A percentile compares a stretch with the other conserved stretches of the same genome.
Evolutionary conservation across 2,329 filamentous ascomycete genomes (phyloP).

Genomic region (Colletotrichum sidae): DNA sequence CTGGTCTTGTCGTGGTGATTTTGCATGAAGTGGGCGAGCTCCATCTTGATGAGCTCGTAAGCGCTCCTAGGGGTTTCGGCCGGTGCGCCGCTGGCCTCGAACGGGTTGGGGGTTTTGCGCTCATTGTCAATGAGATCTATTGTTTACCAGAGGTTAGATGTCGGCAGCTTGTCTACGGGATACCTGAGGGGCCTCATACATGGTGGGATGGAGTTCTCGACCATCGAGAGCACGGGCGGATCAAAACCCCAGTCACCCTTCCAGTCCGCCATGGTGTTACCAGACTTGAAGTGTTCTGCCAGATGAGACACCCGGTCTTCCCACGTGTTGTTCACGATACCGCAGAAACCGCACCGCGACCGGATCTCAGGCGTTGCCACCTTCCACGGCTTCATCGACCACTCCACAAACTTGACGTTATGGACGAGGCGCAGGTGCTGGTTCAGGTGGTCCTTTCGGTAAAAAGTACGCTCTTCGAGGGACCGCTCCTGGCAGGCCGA

Average conservation of each 20-base stretch:
- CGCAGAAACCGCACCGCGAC: slow-evolving; percentile 75
- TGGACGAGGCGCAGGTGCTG: slow-evolving; percentile 74
- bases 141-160: slow-evolving; percentile 50
- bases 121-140: slow-evolving; percentile 74
- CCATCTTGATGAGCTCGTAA: slow-evolving; percentile 71
- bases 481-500: slow-evolving; percentile 75
- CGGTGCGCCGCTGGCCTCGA: slow-evolving; percentile 57
- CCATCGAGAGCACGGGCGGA: slow-evolving; percentile 68
- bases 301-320: slow-evolving; percentile 70
- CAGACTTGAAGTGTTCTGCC: slow-evolving; percentile 74
- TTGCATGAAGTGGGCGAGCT: slow-evolving; percentile 64
- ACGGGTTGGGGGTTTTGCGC: slow-evolving; percentile 67
- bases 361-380: slow-evolving; percentile 69
- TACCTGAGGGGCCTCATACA: slow-evolving; percentile 61
- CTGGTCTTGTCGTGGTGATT: slow-evolving; percentile 57
- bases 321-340: slow-evolving; percentile 72
- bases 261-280: slow-evolving; percentile 76
- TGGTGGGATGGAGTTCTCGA: slow-evolving; percentile 75
- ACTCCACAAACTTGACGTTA: slow-evolving; percentile 68
- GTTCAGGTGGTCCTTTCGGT: slow-evolving; percentile 75
- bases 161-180: slow-evolving; percentile 50
- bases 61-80: slow-evolving; percentile 64
- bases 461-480: slow-evolving; percentile 71
- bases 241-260: slow-evolving; percentile 79
- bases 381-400: slow-evolving; percentile 76